These are phyloP conservation scores for Barbarea vulgaris DNA, from an alignment of 345 rosid species.

Conservation along the genomic window DNA sequence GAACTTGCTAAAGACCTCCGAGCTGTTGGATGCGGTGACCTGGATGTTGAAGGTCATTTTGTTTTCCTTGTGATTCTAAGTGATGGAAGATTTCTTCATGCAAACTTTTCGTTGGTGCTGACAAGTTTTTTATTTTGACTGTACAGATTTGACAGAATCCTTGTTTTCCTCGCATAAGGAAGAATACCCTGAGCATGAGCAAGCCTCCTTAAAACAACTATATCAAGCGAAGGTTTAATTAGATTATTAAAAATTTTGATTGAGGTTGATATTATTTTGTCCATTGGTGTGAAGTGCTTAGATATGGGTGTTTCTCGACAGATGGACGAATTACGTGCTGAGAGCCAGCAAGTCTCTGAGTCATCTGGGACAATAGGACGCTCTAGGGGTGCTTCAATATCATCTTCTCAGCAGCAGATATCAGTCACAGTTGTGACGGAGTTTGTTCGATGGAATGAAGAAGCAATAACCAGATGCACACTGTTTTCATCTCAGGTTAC, in stretches of 20 bases:
- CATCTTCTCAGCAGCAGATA: constrained; percentile 85
- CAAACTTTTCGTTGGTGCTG: constrained; percentile 6
- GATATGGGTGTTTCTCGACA: constrained; percentile 43
- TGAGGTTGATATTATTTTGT: constrained; percentile 18
- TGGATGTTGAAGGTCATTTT: constrained; percentile 86
- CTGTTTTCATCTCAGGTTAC: constrained; percentile 87
- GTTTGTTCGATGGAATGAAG: constrained; percentile 98
- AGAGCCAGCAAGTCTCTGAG: constrained; percentile 70
- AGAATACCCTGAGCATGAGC: constrained; percentile 95
- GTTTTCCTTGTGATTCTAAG: constrained; percentile 29
- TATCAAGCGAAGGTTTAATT: constrained; percentile 78
- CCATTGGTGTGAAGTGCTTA: constrained; percentile 6
- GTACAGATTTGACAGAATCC: constrained; percentile 87
- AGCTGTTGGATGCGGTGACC: constrained; percentile 96
- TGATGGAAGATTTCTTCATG: constrained; percentile 4
- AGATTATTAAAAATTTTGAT: constrained; percentile 15
- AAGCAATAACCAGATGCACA: constrained; percentile 93
- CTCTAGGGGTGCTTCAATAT: constrained; percentile 81
- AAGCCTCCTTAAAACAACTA: constrained; percentile 86
- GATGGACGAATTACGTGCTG: constrained; percentile 94
- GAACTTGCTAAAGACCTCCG: constrained; percentile 96
- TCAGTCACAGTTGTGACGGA: constrained; percentile 98
- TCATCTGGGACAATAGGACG: constrained; percentile 92
- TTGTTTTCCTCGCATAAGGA: constrained; percentile 93
- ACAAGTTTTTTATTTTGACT: constrained; percentile 21